Evolutionary conservation across 257 asterid species (phyloP).

Genomic region (Rubia yunnanensis): DNA sequence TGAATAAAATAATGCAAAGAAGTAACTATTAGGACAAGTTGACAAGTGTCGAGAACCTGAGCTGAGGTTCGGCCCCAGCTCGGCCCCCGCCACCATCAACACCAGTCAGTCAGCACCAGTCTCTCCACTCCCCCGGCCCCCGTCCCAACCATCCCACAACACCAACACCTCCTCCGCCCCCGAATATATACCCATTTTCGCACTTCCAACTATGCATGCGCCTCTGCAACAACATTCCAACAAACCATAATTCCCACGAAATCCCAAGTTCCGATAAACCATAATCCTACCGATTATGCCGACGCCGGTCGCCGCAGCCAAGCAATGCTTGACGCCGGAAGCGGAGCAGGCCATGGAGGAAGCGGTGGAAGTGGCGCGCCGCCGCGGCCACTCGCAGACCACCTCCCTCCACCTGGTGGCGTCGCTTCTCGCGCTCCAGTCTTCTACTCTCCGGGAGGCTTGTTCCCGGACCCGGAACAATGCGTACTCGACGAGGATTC

Average conservation of each 20-base stretch:
- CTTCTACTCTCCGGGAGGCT: conserved; percentile 71
- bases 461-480: conserved; percentile 55
- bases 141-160: neutral
- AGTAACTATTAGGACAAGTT: neutral
- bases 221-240: neutral
- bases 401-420: conserved; percentile 86
- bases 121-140: conserved; percentile 18
- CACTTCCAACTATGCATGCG: neutral
- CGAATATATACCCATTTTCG: neutral
- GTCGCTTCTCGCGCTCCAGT: conserved; percentile 60
- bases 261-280: neutral
- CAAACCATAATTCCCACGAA: neutral
- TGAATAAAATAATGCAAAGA: neutral
- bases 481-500: conserved; percentile 58
- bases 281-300: conserved; percentile 39
- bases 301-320: conserved; percentile 66
- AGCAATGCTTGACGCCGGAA: conserved; percentile 83
- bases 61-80: conserved; percentile 19
- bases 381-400: conserved; percentile 87
- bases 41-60: neutral
- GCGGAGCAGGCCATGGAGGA: conserved; percentile 66
- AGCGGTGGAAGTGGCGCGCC: conserved; percentile 72
- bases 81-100: conserved; percentile 23
- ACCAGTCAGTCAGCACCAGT: conserved; percentile 17
- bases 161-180: neutral